Base-by-base conservation (phyloP, 345 rosid genomes). In the Stellera chamaejasme region DNA sequence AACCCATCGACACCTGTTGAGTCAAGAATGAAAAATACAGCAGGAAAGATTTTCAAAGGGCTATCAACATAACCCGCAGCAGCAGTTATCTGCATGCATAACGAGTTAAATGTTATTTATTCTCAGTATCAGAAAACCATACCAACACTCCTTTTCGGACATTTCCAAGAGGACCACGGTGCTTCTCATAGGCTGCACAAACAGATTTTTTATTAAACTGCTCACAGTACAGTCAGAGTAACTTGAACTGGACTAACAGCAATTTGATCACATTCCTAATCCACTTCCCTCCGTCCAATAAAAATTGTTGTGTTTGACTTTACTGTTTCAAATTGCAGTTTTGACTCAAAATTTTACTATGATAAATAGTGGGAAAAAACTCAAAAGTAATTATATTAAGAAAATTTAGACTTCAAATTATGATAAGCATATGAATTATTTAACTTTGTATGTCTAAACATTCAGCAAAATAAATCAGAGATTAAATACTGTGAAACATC, bases 61-160 rank as follows among this genome's bases (percentile, higher is more conserved):
- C 39, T 32, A 26, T 13, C 36, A 13, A 28, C 3, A 26, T 11
- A 23, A 25, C 7, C 19, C 15, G 11, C 15, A 41, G 47, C 26
- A 60, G 11, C 41, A 59, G 43, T 16, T 13, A 19, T 48, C 15
- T 39, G 50, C 15, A 58, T 9, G 2, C 5, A 7, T 3, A 36
- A 6, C 42, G 19, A 28, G 28, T 14, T 2, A 23, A 3, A 28
- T 27, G 10, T 2, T 46, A 27, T 11, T 42, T 41, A 15, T 41
- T 42, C 60, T 26, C 59, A 55, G 52, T 0, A 41, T 54, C 16
- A 54, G 19, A 46, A 23, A 54, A 56, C 66, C 83, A 47, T 83
- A 93, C 99, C 96, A 93, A 75, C 39, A 93, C 97, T 75, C 99
- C 99, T 84, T 93, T 93, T 72, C 99, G 80, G 48, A 93, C 94